Conservation (phyloP, 73 alveolate genomes). For the Uronychia binucleata region DNA sequence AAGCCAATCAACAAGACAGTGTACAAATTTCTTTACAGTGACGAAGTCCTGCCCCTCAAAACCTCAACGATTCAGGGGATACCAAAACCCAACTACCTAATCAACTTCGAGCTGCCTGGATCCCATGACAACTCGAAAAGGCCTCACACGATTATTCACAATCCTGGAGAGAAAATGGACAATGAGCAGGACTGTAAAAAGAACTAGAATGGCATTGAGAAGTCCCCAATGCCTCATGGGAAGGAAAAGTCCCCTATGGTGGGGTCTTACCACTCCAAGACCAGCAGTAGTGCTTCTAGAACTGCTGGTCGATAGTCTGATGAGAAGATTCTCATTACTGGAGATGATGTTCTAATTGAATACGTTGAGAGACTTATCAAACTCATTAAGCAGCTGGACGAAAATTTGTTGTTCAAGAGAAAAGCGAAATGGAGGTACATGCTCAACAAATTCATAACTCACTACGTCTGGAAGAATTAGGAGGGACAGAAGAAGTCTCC, state of each 20-base stretch:
- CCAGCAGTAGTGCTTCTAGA: slow-evolving; percentile 33
- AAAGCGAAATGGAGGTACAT: slow-evolving; percentile 35
- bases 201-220: not conserved
- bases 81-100: not conserved
- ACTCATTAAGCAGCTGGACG: slow-evolving; percentile 15
- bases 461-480: slow-evolving; percentile 52
- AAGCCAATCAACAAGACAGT: slow-evolving; percentile 58
- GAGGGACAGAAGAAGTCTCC: slow-evolving; percentile 8
- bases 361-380: slow-evolving; percentile 48
- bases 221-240: not conserved
- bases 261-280: slow-evolving; percentile 8
- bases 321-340: slow-evolving; percentile 60
- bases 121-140: not conserved
- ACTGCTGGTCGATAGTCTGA: slow-evolving; percentile 15
- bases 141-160: not conserved
- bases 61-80: not conserved
- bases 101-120: not conserved
- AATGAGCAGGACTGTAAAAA: not conserved
- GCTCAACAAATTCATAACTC: slow-evolving; percentile 54
- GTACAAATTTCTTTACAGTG: slow-evolving; percentile 57
- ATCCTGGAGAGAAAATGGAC: not conserved
- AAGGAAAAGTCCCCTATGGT: not conserved
- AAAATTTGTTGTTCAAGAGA: slow-evolving; percentile 2
- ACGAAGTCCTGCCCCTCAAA: slow-evolving; percentile 30
- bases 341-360: slow-evolving; percentile 66